phyloP scores from a whole-genome alignment of 2,329 filamentous ascomycete species.

The Xylaria arbuscula region DNA sequence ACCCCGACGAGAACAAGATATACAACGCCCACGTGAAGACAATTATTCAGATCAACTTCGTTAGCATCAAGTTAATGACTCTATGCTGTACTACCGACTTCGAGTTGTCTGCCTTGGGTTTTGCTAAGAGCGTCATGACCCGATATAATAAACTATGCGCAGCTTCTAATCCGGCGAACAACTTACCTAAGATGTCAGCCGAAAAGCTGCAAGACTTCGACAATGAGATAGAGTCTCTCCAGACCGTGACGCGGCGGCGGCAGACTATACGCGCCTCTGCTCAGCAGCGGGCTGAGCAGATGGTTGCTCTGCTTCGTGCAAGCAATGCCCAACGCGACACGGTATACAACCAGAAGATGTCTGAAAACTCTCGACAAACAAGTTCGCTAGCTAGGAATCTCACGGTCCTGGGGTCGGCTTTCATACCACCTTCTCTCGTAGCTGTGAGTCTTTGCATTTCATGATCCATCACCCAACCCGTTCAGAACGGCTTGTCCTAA shows the following conservation, averaged over 20 bases:
- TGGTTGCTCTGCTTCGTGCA: constrained; percentile 25
- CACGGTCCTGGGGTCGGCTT: constrained; percentile 22
- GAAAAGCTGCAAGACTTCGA: constrained; percentile 12
- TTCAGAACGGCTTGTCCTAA: constrained; percentile 22
- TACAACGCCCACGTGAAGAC: constrained; percentile 6
- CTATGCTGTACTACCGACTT: constrained; percentile 20
- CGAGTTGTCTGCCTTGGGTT: constrained; percentile 23
- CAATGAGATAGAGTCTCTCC: constrained; percentile 21
- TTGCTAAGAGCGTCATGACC: constrained; percentile 21
- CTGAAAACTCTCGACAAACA: constrained; percentile 20
- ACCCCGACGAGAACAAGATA: constrained; percentile 10
- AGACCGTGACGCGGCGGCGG: constrained; percentile 3
- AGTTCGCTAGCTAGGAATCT: constrained; percentile 25
- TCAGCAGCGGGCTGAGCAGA: constrained; percentile 17
- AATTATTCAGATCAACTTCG: constrained; percentile 12
- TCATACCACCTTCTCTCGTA: constrained; percentile 25
- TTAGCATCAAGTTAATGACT: constrained; percentile 21
- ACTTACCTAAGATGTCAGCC: constrained; percentile 21
- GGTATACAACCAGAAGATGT: constrained; percentile 14
- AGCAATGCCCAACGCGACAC: constrained; percentile 22
- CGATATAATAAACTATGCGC: constrained; percentile 20
- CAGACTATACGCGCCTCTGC: constrained; percentile 10
- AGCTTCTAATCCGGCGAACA: constrained; percentile 4
- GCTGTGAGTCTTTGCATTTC: constrained; percentile 24
- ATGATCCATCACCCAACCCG: constrained; percentile 8